Base-by-base conservation (phyloP, 495 filamentous ascomycete species). In the Aspergillus coremiiformis region DNA sequence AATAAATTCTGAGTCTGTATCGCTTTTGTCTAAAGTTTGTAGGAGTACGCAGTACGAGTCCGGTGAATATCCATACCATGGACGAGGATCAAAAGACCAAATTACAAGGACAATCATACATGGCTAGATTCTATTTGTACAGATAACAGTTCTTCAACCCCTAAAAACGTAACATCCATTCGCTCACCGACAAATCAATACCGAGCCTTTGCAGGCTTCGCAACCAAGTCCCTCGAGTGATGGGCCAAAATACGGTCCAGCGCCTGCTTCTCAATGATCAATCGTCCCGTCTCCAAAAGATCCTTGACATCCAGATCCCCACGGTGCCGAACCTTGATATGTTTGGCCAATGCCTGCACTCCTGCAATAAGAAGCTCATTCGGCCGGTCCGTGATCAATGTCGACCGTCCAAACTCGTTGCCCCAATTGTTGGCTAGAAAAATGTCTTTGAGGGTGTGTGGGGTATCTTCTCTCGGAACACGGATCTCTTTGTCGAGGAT, bases 281-380 rank as follows among this genome's bases (percentile, higher is more conserved):
- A 71, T 52, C 89, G 78, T 37, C 86, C 86, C 35, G 86, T 80
- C 73, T 93, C 87, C 62, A 98, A 63, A 52, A 96, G 67, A 69
- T 95, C 85, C 78, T 96, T 96, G 35, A 96, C 90, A 77, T 96
- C 92, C 35, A 96, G 85, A 57, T 96, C 87, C 12, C 67, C 68
- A 51, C 81, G 72, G 55, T 78, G 75, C 66, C 87, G 61, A n/a
- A 84, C 82, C 51, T 80, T 79, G 10, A 85, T 89, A 54, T 84
- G 77, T 55, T 78, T 71, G n/a, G 78, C 75, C 44, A 83, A 72
- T 27, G 78, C 72, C 26, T 75, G 73, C 59, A 93, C 65, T 42
- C 63, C 61, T 5, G 58, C 62, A 41, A 70, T 68, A 49, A 80
- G 49, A 63, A 75, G 44, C 63, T 76, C 44, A 47, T 72, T 54